phyloP scores from a whole-genome alignment of 495 filamentous ascomycete species.

The Neurospora sp. region DNA sequence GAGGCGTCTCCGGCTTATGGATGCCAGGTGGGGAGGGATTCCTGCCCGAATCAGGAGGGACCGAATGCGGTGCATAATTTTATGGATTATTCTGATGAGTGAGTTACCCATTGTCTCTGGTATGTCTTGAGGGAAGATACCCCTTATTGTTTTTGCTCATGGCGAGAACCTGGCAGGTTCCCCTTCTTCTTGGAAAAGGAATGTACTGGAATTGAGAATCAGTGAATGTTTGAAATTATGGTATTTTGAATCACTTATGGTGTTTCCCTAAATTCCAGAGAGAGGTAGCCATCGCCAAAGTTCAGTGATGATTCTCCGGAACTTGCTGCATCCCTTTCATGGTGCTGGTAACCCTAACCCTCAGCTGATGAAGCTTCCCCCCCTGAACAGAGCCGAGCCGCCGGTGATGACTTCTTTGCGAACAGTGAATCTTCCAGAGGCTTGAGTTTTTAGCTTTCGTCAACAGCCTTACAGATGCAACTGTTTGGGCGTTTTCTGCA shows the following conservation, averaged over 20 bases:
- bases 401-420: not conserved
- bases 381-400: not conserved
- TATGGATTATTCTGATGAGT: not conserved
- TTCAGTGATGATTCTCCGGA: too few species aligned
- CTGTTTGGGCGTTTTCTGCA: not conserved
- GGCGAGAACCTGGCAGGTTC: not conserved
- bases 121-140: not conserved
- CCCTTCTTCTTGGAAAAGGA: not conserved
- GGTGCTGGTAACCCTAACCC: not conserved
- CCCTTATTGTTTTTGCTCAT: not conserved
- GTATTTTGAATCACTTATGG: too few species aligned
- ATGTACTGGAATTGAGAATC: not conserved
- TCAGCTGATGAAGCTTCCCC: not conserved
- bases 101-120: not conserved
- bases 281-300: too few species aligned
- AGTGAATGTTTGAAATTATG: not conserved
- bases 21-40: not conserved
- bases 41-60: not conserved
- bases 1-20: not conserved
- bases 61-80: not conserved
- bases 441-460: not conserved
- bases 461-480: not conserved
- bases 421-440: not conserved
- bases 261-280: too few species aligned
- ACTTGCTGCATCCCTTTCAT: not conserved